A percentile compares a stretch with the other conserved stretches of the same genome.
Evolutionary conservation across 768 basidiomycete species (phyloP).

Genomic region (Hericium coralloides): DNA sequence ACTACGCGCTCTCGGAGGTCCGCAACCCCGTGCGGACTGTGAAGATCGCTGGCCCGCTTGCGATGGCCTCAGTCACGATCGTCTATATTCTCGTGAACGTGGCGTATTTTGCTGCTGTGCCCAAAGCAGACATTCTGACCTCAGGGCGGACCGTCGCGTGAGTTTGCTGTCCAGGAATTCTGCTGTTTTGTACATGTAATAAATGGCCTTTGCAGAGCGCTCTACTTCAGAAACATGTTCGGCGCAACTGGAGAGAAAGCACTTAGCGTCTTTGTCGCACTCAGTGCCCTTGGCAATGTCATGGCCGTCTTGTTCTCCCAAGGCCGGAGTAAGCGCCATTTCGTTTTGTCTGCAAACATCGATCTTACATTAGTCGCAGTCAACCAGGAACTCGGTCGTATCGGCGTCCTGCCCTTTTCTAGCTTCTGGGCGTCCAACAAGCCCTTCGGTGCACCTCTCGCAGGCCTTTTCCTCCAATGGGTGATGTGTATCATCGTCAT

Average conservation of each 20-base stretch:
- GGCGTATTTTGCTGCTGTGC: conserved; percentile 69
- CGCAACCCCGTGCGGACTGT: conserved; percentile 63
- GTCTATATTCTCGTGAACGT: conserved; percentile 61
- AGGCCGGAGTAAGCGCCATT: conserved; percentile 41
- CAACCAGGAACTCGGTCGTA: conserved; percentile 65
- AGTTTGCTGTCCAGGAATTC: conserved; percentile 14
- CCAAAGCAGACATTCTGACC: conserved; percentile 57
- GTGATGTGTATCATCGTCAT: conserved; percentile 46
- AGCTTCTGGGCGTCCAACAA: conserved; percentile 62
- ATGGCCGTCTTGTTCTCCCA: conserved; percentile 57
- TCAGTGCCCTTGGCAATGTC: conserved; percentile 59
- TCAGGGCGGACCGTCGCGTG: conserved; percentile 64
- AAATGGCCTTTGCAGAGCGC: conserved; percentile 31
- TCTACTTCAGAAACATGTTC: conserved; percentile 70
- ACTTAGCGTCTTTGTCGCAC: conserved; percentile 51
- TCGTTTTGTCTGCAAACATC: not conserved
- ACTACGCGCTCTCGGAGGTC: conserved; percentile 66
- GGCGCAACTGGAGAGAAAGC: conserved; percentile 52
- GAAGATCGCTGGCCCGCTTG: conserved; percentile 60
- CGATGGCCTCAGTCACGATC: conserved; percentile 47
- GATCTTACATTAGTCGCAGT: conserved; percentile 31
- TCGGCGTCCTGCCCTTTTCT: conserved; percentile 60
- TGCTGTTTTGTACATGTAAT: not conserved
- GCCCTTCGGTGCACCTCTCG: conserved; percentile 59
- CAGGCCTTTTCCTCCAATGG: conserved; percentile 57